Evolutionary conservation across 2,329 filamentous ascomycete genomes (phyloP).

Genomic region (Talaromyces sp.): DNA sequence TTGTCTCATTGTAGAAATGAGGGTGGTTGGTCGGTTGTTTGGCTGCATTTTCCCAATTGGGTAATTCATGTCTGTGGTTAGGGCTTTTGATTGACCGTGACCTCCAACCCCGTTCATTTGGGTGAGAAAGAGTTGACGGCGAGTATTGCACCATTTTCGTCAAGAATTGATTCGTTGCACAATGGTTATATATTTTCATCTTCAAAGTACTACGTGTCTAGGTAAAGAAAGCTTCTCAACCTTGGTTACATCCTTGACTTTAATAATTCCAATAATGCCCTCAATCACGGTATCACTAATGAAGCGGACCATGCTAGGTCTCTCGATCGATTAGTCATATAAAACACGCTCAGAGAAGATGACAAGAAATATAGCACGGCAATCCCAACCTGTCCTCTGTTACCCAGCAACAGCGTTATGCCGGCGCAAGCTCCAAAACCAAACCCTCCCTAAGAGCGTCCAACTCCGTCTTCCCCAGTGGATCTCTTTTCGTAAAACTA

Average conservation of each 20-base stretch:
- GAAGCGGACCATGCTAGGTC: neutral
- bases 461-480: slow-evolving; percentile 32
- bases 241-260: neutral
- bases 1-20: neutral
- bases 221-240: no score
- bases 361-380: neutral
- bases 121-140: neutral
- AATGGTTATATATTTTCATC: neutral
- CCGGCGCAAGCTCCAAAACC: slow-evolving; percentile 23
- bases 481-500: slow-evolving; percentile 37
- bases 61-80: neutral
- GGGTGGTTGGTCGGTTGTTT: neutral
- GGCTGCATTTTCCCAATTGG: neutral
- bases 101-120: neutral
- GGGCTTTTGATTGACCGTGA: neutral
- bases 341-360: neutral
- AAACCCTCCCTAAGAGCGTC: slow-evolving; percentile 39
- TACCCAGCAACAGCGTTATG: neutral
- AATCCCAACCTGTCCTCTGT: neutral
- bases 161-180: neutral
- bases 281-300: no score
- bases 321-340: neutral
- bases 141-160: neutral
- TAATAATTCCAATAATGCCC: no score
- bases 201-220: neutral